Evolutionary conservation across 192 early-diverging fungal genomes (phyloP), one percentile per base, ranked within the genome.

Genomic region (Podila verticillata): DNA sequence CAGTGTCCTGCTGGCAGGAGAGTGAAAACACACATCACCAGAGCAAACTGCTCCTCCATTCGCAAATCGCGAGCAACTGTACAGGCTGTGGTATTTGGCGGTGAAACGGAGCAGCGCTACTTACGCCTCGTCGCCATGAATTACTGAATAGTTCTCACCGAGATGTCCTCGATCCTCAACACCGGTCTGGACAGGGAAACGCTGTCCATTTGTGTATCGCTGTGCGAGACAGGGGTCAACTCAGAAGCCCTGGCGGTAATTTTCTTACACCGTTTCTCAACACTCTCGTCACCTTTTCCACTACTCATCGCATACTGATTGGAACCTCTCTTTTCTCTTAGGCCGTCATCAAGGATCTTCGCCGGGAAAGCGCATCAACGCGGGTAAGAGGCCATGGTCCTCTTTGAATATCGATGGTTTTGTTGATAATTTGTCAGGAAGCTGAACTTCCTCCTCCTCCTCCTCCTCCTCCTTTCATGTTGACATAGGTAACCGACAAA

Each of bases 221-320:
- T 96, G 26, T 91, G 90, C 72, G 95, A 96, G 72, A 74, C 73
- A n/a, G 94, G 95, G 15, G 92, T 90, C 31, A 95, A 96, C 70
- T 94, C 95, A 24, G 95, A 96, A 83, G 90, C 90, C 31, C 56
- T 91, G 24, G 92, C 94, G 9, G 87, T 85, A 70, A 65, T 32
- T 28, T 30, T 51, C 7, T 7, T 36, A 9, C 62, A 30, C 5
- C 24, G 8, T 49, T 44, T 60, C 48, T 63, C 20, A 70, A 26
- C n/a, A 7, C 30, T 32, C 24, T 17, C 48, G 31, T 2, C 12
- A 13, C 30, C 20, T 6, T 36, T 36, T 34, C 24, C 17, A 32
- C 8, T n/a, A 12, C 30, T 31, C 24, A n/a, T 22, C 31, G 2
- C 19, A 9, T 39, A 20, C 2, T 22, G 34, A 65, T 7, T 7